Conservation (phyloP, 768 basidiomycete species). For the Lentinus brumalis region DNA sequence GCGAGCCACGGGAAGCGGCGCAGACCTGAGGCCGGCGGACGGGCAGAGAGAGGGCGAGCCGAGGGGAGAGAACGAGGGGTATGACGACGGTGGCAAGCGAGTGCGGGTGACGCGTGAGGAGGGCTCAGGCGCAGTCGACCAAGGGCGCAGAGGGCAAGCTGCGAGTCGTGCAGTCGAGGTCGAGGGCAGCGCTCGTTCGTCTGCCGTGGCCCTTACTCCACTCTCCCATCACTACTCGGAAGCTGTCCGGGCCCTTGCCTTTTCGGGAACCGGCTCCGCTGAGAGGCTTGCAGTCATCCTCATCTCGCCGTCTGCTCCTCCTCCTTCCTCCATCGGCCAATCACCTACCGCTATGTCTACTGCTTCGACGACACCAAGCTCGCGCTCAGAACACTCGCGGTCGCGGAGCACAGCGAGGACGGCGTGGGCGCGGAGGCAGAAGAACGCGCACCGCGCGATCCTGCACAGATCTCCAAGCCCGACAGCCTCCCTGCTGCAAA, state of each 20-base stretch:
- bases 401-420: conserved; percentile 24
- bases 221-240: not conserved
- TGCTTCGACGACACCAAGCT: conserved; percentile 7
- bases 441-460: conserved; percentile 3
- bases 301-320: not conserved
- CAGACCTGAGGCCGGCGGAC: no score
- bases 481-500: not conserved
- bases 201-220: no score
- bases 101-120: no score
- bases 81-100: no score
- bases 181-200: no score
- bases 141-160: no score
- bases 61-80: no score
- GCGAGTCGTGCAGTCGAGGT: no score
- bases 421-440: conserved; percentile 17
- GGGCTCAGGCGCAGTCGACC: no score
- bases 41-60: no score
- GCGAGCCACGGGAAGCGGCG: no score
- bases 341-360: not conserved
- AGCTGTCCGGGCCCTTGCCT: not conserved
- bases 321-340: not conserved
- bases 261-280: not conserved
- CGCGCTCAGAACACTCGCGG: conserved; percentile 18
- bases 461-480: conserved; percentile 1
- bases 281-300: not conserved